Percentiles rank a stretch among this genome's conserved stretches.
Evolutionary conservation across 2,329 filamentous ascomycete species (phyloP).

Genomic region (Aspergillus sp.): DNA sequence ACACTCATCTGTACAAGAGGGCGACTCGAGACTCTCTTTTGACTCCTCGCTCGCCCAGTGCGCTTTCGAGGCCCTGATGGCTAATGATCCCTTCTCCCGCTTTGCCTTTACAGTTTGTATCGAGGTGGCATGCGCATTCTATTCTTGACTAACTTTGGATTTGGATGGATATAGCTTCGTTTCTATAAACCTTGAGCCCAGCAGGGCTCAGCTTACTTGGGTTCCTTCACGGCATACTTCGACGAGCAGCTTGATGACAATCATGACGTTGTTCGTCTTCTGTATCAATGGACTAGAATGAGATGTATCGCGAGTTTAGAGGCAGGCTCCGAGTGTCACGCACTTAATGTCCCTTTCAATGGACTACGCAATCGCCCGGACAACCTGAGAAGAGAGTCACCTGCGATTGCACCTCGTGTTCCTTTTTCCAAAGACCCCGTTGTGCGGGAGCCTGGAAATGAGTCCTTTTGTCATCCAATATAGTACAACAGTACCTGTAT

Average conservation of each 20-base stretch:
- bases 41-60: not conserved
- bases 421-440: not conserved
- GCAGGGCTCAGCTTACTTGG: conserved; percentile 3
- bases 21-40: not conserved
- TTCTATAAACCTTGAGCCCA: conserved; percentile 13
- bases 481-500: not conserved
- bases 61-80: conserved; percentile 8
- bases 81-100: conserved; percentile 14
- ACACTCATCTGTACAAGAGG: not conserved
- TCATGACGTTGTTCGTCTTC: conserved; percentile 36
- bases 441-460: not conserved
- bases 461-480: not conserved
- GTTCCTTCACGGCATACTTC: not conserved
- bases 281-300: not conserved
- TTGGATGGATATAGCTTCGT: conserved; percentile 10
- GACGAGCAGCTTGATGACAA: conserved; percentile 34
- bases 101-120: conserved; percentile 11
- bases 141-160: conserved; percentile 1
- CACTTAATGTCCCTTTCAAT: not conserved
- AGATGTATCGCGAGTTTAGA: not conserved
- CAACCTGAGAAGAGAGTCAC: not conserved
- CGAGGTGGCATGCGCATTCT: conserved; percentile 5
- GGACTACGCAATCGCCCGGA: not conserved
- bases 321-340: not conserved
- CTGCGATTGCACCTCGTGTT: not conserved